Evolutionary conservation across 208 protist genomes (phyloP).

Genomic region (Leishmania turanica): DNA sequence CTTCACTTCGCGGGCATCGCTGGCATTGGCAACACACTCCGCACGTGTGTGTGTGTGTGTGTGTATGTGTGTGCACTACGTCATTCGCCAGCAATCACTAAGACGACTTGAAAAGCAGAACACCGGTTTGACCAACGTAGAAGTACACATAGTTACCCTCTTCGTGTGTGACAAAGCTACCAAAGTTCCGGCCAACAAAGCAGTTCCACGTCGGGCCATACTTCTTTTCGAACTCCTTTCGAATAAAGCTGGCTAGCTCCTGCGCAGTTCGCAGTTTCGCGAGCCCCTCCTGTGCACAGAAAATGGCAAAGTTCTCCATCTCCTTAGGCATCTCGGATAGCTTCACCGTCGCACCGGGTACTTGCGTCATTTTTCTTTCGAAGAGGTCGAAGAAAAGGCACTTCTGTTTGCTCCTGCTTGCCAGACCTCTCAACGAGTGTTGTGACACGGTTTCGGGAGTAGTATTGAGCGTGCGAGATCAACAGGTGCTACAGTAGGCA

Average conservation of each 20-base stretch:
- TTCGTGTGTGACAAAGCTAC: slow-evolving; percentile 99
- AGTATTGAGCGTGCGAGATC: not conserved
- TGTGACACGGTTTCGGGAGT: not conserved
- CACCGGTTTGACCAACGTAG: slow-evolving; percentile 99
- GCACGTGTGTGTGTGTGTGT: not conserved
- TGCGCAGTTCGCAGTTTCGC: slow-evolving; percentile 99
- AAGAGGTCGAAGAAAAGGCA: slow-evolving; percentile 2
- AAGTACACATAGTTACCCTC: slow-evolving; percentile 99
- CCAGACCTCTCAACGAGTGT: not conserved
- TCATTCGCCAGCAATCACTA: slow-evolving; percentile 13
- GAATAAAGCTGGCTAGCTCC: slow-evolving; percentile 99
- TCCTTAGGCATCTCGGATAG: slow-evolving; percentile 95
- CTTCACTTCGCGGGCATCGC: not conserved
- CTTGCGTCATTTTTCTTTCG: slow-evolving; percentile 64
- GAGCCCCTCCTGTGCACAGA: slow-evolving; percentile 97
- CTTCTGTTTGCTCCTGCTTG: slow-evolving; percentile 1
- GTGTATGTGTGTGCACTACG: not conserved
- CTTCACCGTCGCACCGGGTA: slow-evolving; percentile 87
- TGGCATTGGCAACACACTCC: not conserved
- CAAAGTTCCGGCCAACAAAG: slow-evolving; percentile 99
- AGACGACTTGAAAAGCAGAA: slow-evolving; percentile 97
- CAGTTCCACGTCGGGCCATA: slow-evolving; percentile 99
- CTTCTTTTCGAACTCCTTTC: slow-evolving; percentile 99
- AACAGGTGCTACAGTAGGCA: not conserved
- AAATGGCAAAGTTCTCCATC: slow-evolving; percentile 98